Conservation (phyloP, 805 yeast genomes). For the Lipomyces starkeyi region DNA sequence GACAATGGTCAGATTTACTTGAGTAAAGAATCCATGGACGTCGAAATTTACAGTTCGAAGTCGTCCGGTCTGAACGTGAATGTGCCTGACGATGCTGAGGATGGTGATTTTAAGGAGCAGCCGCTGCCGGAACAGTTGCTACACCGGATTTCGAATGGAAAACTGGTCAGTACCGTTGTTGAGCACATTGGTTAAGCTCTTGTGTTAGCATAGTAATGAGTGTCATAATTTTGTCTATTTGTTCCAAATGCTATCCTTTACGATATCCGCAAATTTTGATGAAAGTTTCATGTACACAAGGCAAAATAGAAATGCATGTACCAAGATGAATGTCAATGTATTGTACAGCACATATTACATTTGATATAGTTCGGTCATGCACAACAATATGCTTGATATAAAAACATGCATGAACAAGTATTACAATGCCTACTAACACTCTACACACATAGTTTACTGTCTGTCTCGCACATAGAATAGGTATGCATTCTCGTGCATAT, state of each 20-base stretch:
- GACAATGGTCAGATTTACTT: slow-evolving; percentile 85
- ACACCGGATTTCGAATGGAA: slow-evolving; percentile 67
- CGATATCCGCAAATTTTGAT: neutral
- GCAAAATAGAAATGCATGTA: neutral
- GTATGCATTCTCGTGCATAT: slow-evolving; percentile 89
- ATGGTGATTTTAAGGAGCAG: slow-evolving; percentile 75
- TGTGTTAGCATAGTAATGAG: neutral
- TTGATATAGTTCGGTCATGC: neutral
- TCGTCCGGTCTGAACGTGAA: slow-evolving; percentile 86
- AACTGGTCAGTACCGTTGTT: slow-evolving; percentile 71
- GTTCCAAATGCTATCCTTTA: neutral
- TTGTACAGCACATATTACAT: neutral
- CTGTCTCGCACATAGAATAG: slow-evolving; percentile 89
- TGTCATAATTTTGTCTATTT: too few species aligned
- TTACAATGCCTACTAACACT: neutral
- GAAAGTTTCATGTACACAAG: neutral
- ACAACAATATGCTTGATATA: neutral
- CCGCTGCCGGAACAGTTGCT: slow-evolving; percentile 92
- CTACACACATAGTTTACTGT: slow-evolving; percentile 10
- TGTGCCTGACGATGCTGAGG: slow-evolving; percentile 71
- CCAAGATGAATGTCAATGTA: slow-evolving; percentile 1
- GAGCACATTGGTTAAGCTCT: slow-evolving; percentile 72
- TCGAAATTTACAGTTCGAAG: slow-evolving; percentile 82
- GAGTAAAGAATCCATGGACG: slow-evolving; percentile 68
- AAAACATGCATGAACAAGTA: neutral